phyloP scores from a whole-genome alignment of 257 asterid genomes.

The Ilex asprella region DNA sequence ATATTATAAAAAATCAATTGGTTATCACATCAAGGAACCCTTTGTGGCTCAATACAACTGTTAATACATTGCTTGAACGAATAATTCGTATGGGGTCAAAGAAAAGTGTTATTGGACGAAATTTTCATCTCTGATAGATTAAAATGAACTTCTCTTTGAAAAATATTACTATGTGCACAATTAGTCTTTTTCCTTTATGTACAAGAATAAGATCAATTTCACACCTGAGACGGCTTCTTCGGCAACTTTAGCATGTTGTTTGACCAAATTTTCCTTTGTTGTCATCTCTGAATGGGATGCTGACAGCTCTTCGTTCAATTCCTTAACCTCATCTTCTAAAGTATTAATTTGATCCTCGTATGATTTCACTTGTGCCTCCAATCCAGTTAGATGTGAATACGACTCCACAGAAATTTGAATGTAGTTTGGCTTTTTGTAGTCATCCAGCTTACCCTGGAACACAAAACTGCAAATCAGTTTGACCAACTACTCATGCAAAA shows the following conservation, averaged over 20 bases:
- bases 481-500: not conserved
- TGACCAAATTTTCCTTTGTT: slow-evolving; percentile 72
- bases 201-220: not conserved
- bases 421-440: slow-evolving; percentile 64
- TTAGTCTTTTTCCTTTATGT: too few species aligned
- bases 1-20: not conserved
- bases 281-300: slow-evolving; percentile 69
- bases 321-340: slow-evolving; percentile 65
- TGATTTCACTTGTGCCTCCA: slow-evolving; percentile 83
- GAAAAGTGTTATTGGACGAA: too few species aligned
- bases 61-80: not conserved
- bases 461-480: slow-evolving; percentile 7
- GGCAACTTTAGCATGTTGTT: slow-evolving; percentile 96
- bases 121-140: not conserved
- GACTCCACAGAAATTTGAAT: slow-evolving; percentile 94
- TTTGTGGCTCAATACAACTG: not conserved
- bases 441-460: slow-evolving; percentile 54
- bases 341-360: slow-evolving; percentile 27
- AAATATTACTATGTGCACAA: not conserved
- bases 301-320: slow-evolving; percentile 68
- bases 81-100: not conserved
- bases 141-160: not conserved
- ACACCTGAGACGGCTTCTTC: slow-evolving; percentile 99
- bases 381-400: slow-evolving; percentile 82
- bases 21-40: not conserved